Percentiles rank a stretch among this genome's conserved stretches.
These are phyloP conservation scores for Auxenochlorella protothecoides DNA, from an alignment of 139 green algal genomes.

Conservation along the genomic window DNA sequence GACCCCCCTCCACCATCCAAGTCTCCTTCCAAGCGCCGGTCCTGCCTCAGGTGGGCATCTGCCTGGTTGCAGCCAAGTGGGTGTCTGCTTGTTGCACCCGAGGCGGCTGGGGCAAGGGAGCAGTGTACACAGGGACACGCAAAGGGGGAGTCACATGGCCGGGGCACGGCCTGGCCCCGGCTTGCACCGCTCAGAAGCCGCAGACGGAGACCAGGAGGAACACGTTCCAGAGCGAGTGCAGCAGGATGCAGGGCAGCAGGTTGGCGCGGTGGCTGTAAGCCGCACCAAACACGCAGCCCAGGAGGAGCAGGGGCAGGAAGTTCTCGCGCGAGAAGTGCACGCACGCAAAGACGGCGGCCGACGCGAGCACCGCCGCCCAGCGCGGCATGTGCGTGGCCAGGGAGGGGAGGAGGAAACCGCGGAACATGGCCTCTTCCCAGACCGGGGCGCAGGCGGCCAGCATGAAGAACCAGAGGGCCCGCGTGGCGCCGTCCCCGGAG, in stretches of 20 bases:
- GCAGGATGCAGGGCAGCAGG: constrained; percentile 40
- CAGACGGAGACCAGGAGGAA: constrained; percentile 12
- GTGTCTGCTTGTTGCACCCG: too few relatives aligned
- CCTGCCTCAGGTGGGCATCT: too few relatives aligned
- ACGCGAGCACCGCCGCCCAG: constrained; percentile 31
- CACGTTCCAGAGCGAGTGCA: constrained; percentile 32
- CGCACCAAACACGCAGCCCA: constrained; percentile 72
- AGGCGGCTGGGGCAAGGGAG: too few relatives aligned
- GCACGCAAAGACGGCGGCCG: constrained; percentile 64
- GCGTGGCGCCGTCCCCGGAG: constrained; percentile 53
- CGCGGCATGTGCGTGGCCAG: constrained; percentile 52
- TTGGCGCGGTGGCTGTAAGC: constrained; percentile 64
- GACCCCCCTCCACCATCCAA: too few relatives aligned
- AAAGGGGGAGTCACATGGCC: too few relatives aligned
- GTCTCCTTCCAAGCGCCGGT: too few relatives aligned
- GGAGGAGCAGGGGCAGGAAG: constrained; percentile 74
- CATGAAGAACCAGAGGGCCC: constrained; percentile 70
- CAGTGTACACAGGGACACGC: too few relatives aligned
- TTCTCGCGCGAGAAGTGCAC: constrained; percentile 77
- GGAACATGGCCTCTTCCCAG: constrained; percentile 94
- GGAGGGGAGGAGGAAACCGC: constrained; percentile 82
- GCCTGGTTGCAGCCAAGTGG: too few relatives aligned
- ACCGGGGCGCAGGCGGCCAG: constrained; percentile 72
- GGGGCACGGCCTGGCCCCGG: too few relatives aligned
- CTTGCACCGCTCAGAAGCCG: too few relatives aligned